Conservation (phyloP, 352 stramenopile species). For the Thraustotheca clavata region DNA sequence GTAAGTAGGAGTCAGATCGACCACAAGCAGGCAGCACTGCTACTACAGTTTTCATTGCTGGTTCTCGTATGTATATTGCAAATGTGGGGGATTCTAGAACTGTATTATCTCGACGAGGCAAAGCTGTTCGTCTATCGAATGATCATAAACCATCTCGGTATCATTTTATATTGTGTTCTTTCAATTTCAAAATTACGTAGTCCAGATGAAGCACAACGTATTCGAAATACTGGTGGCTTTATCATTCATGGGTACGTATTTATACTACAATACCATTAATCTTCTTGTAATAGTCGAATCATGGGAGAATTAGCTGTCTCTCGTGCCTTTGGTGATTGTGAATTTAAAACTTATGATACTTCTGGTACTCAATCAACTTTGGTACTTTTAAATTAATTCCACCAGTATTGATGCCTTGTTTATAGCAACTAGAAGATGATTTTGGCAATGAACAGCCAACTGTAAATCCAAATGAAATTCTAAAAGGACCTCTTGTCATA, state of each 20-base stretch:
- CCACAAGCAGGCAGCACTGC: conserved; percentile 89
- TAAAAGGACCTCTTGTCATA: conserved; percentile 77
- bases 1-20: conserved; percentile 33
- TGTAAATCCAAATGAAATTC: conserved; percentile 77
- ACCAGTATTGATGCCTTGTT: background rate
- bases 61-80: conserved; percentile 88
- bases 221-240: conserved; percentile 89
- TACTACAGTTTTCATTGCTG: conserved; percentile 90
- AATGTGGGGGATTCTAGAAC: conserved; percentile 96
- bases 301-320: conserved; percentile 88
- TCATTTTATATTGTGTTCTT: background rate
- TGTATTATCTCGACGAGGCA: conserved; percentile 83
- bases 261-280: conserved; percentile 43
- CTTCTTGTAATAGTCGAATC: conserved; percentile 85
- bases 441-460: conserved; percentile 39
- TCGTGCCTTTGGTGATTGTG: conserved; percentile 85
- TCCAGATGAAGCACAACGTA: conserved; percentile 90
- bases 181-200: conserved; percentile 26
- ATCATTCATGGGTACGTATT: conserved; percentile 55
- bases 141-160: conserved; percentile 92
- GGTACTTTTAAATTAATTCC: background rate
- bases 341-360: conserved; percentile 91
- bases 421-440: conserved; percentile 10
- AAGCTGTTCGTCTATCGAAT: conserved; percentile 87
- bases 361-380: background rate